Conservation (phyloP, 768 basidiomycete genomes). For the Phlebiopsis gigantea region DNA sequence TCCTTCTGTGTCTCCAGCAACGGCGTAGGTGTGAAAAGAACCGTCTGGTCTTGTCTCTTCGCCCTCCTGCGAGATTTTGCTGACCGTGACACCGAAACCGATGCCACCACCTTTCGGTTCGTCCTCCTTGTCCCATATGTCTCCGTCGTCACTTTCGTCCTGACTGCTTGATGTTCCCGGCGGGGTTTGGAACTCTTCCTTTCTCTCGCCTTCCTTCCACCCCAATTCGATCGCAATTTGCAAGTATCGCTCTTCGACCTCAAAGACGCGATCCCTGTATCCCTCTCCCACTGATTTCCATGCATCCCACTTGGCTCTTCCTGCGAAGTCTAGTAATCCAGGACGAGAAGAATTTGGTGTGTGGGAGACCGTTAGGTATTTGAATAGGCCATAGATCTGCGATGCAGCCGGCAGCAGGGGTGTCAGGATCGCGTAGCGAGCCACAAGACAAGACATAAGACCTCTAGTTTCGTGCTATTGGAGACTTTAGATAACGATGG, state of each 20-base stretch:
- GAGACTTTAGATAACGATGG: conserved; percentile 52
- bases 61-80: conserved; percentile 39
- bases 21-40: conserved; percentile 56
- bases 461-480: conserved; percentile 70
- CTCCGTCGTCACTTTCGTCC: conserved; percentile 25
- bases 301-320: conserved; percentile 85
- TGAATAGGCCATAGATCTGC: conserved; percentile 84
- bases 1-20: conserved; percentile 46
- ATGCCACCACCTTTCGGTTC: conserved; percentile 22
- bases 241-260: conserved; percentile 63
- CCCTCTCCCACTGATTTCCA: conserved; percentile 53
- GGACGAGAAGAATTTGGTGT: conserved; percentile 57
- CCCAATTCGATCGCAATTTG: conserved; percentile 64
- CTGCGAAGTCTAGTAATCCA: conserved; percentile 72
- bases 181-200: conserved; percentile 5
- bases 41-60: conserved; percentile 31
- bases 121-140: conserved; percentile 38
- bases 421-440: conserved; percentile 11
- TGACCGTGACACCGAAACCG: conserved; percentile 62
- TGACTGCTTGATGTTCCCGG: conserved; percentile 20
- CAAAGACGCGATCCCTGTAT: conserved; percentile 35
- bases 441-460: conserved; percentile 27
- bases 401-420: conserved; percentile 3
- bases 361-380: conserved; percentile 57
- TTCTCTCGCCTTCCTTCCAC: conserved; percentile 46